phyloP scores from a whole-genome alignment of 306 rosid species.

The Arachis stenosperma region DNA sequence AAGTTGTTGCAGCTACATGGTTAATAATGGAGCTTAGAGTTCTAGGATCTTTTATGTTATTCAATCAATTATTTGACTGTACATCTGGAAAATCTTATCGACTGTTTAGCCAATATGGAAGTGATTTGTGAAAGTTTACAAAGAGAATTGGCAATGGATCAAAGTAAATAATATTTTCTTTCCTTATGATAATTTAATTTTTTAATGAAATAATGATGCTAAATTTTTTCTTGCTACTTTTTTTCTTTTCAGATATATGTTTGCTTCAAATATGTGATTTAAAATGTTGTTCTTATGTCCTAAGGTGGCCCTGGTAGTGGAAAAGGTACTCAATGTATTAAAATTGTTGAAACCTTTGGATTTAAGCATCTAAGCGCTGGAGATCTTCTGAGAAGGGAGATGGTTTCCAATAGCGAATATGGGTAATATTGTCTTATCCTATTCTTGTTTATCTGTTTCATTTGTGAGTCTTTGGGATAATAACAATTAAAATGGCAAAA shows the following conservation, averaged over 20 bases:
- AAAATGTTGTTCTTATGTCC: slow-evolving; percentile 25
- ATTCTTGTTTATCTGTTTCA: slow-evolving; percentile 20
- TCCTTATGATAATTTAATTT: neutral
- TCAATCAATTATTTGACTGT: neutral
- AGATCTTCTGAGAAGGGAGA: slow-evolving; percentile 88
- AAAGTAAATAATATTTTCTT: neutral
- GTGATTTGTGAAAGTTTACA: neutral
- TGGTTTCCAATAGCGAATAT: slow-evolving; percentile 62
- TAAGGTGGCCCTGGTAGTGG: slow-evolving; percentile 98
- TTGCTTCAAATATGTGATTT: slow-evolving; percentile 30
- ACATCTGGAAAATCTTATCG: no score
- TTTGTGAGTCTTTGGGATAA: slow-evolving; percentile 2
- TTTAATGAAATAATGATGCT: slow-evolving; percentile 10
- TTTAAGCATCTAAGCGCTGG: slow-evolving; percentile 96
- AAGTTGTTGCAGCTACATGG: neutral
- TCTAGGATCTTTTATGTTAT: slow-evolving; percentile 1
- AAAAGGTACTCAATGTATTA: slow-evolving; percentile 91
- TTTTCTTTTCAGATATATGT: neutral
- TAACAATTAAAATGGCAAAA: slow-evolving; percentile 44
- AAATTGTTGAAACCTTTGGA: slow-evolving; percentile 80
- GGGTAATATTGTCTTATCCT: slow-evolving; percentile 59
- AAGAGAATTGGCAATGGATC: neutral
- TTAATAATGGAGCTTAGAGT: slow-evolving; percentile 15
- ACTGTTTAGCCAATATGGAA: no score
- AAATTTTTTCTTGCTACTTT: neutral